Evolutionary conservation across 176 grass and related monocot species (phyloP).

Genomic region (Cenchrus fungigraminus): DNA sequence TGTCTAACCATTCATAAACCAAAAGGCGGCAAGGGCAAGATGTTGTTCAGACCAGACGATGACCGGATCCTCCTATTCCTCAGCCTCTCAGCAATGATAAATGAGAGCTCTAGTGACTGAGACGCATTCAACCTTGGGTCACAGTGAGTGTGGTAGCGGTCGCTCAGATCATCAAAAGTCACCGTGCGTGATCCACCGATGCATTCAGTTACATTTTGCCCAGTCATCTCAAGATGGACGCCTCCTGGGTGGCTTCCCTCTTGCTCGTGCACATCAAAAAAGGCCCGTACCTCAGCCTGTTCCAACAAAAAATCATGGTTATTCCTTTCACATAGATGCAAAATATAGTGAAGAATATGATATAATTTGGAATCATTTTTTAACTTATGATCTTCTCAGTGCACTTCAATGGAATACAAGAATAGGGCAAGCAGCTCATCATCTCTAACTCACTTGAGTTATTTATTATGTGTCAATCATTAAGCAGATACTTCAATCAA

Average conservation of each 20-base stretch:
- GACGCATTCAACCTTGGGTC: slow-evolving; percentile 86
- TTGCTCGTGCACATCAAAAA: slow-evolving; percentile 95
- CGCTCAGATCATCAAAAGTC: slow-evolving; percentile 79
- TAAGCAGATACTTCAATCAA: not conserved
- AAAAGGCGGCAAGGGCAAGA: slow-evolving; percentile 53
- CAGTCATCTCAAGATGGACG: slow-evolving; percentile 92
- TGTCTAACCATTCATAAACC: slow-evolving; percentile 46
- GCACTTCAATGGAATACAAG: not conserved
- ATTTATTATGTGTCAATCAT: not conserved
- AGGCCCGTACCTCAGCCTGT: slow-evolving; percentile 85
- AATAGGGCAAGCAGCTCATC: not conserved
- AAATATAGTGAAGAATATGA: not conserved
- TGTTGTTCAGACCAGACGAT: slow-evolving; percentile 41
- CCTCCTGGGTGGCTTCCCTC: slow-evolving; percentile 87
- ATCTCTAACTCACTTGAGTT: not conserved
- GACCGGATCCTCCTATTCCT: slow-evolving; percentile 75
- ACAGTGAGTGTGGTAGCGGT: slow-evolving; percentile 93
- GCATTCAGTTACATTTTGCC: slow-evolving; percentile 93
- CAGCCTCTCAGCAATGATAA: slow-evolving; percentile 86
- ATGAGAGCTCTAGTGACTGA: slow-evolving; percentile 80
- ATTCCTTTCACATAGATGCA: not conserved
- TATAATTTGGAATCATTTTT: not conserved
- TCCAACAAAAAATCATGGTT: not conserved
- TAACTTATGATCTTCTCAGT: not conserved
- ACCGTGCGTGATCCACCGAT: slow-evolving; percentile 83